Percentiles rank a stretch among this genome's conserved stretches.
Evolutionary conservation across 2,329 filamentous ascomycete genomes (phyloP).

Genomic region (Fusarium algeriense): DNA sequence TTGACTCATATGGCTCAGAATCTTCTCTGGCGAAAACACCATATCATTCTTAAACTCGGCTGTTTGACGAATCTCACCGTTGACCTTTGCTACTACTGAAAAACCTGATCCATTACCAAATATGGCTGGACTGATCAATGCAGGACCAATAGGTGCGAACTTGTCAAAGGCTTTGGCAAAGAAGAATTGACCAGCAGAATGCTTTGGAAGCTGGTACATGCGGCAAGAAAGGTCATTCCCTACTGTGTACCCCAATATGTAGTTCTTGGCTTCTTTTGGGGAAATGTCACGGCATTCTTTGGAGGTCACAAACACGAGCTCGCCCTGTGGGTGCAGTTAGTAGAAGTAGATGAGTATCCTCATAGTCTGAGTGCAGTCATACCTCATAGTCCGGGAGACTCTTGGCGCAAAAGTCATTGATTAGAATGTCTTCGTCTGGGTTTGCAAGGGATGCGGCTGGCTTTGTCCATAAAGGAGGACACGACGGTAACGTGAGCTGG

Average conservation of each 20-base stretch:
- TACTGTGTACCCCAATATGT: neutral
- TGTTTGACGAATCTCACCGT: neutral
- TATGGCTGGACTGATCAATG: neutral
- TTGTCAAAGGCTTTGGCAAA: neutral
- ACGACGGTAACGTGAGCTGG: neutral
- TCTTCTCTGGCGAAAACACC: neutral
- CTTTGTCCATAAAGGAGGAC: neutral
- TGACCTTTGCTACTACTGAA: neutral
- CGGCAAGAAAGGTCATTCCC: neutral
- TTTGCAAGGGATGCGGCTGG: neutral
- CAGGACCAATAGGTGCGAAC: neutral
- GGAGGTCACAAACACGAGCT: neutral
- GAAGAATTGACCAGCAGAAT: neutral
- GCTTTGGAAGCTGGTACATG: neutral
- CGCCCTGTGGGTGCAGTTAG: neutral
- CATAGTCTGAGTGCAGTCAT: too few relatives aligned
- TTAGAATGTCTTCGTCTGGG: neutral
- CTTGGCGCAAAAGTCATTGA: neutral
- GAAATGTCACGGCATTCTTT: neutral
- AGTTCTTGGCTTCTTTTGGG: neutral
- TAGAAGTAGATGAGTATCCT: neutral
- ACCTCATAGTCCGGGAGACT: neutral
- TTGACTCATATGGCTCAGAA: conserved; percentile 1
- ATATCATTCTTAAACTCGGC: neutral
- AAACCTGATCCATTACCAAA: neutral